Base-by-base conservation (phyloP, 345 rosid species). In the Eucalyptus urophylla region DNA sequence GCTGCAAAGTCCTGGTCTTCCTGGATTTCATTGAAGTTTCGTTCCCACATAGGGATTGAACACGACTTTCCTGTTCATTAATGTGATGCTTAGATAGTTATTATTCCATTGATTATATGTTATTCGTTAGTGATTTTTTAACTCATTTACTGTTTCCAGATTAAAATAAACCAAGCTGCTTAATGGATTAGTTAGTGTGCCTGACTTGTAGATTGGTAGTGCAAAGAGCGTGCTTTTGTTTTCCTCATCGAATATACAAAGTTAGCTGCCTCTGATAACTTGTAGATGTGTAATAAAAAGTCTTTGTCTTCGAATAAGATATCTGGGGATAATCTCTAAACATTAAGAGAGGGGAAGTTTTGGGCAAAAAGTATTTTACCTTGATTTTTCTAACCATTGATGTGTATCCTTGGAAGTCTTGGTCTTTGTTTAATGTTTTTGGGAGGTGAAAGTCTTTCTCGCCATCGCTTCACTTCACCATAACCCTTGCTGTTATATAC, bases 171-270 rank as follows among this genome's bases (percentile, higher is more conserved):
- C 16, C 69, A 27, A 60, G 15, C 2, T 27, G 69, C 69, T 12
- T 60, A 60, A 60, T 25, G 69, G 11, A 60, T 12, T 27, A 27
- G 31, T 60, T 60, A 1, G 16, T 60, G 31, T 60, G 69, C 31
- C 15, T 27, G 16, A 27, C 8, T 60, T 27, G 31, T 60, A 56
- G 13, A 22, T 60, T 27, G 2, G n/a, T 27, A 60, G 69, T 27
- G 31, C 69, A 60, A 60, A 60, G 69, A 27, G 14, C 16, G 1
- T 27, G 8, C 69, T 27, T 60, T 27, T 25, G 31, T 27, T 62
- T 62, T 29, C 31, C 17, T 27, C 4, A 27, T 12, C 0, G 17
- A 29, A 62, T 0, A 13, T 0, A 27, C 33, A 27, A 62, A 29
- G 69, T 24, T 56, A 24, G 62, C 6, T 56, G 62, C 6, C 62